Conservation (phyloP, 2,329 filamentous ascomycete genomes). For the Aspergillus novoparasiticus region DNA sequence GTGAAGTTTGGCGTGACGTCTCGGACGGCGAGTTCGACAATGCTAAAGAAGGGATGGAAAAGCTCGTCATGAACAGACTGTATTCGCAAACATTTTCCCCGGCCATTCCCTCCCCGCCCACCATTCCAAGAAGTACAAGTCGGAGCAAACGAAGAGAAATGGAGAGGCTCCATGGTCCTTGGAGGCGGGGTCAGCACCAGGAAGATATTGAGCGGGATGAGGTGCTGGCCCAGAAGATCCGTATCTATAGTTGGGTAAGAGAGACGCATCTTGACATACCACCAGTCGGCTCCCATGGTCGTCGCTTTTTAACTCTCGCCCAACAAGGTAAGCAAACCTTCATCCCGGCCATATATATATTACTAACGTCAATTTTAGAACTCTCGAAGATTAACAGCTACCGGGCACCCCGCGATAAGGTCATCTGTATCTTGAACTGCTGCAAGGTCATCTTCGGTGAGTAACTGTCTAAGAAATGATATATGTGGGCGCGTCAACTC, state of each 20-base stretch:
- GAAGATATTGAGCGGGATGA: conserved; percentile 97
- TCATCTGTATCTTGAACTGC: conserved; percentile 96
- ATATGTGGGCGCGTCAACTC: background rate
- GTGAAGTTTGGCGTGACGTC: conserved; percentile 94
- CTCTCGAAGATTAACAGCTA: conserved; percentile 96
- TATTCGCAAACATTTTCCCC: conserved; percentile 97
- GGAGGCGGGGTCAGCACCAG: conserved; percentile 92
- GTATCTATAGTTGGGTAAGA: conserved; percentile 92
- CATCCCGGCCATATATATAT: background rate
- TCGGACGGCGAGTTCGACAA: conserved; percentile 98
- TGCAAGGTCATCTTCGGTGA: conserved; percentile 98
- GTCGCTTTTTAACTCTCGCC: conserved; percentile 82
- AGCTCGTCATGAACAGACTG: conserved; percentile 96
- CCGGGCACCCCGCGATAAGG: conserved; percentile 94
- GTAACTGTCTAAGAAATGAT: conserved; percentile 23
- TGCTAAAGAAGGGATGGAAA: conserved; percentile 98
- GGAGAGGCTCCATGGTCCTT: conserved; percentile 72
- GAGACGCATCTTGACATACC: conserved; percentile 94
- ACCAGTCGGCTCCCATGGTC: conserved; percentile 79
- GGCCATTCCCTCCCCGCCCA: conserved; percentile 79
- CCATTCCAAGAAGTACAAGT: conserved; percentile 59
- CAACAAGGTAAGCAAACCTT: conserved; percentile 69
- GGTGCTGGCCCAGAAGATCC: conserved; percentile 92
- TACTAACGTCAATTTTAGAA: conserved; percentile 58
- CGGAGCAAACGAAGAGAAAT: conserved; percentile 69